Base-by-base conservation (phyloP, 2,329 filamentous ascomycete species). In the Paraconiothyrium brasiliense region DNA sequence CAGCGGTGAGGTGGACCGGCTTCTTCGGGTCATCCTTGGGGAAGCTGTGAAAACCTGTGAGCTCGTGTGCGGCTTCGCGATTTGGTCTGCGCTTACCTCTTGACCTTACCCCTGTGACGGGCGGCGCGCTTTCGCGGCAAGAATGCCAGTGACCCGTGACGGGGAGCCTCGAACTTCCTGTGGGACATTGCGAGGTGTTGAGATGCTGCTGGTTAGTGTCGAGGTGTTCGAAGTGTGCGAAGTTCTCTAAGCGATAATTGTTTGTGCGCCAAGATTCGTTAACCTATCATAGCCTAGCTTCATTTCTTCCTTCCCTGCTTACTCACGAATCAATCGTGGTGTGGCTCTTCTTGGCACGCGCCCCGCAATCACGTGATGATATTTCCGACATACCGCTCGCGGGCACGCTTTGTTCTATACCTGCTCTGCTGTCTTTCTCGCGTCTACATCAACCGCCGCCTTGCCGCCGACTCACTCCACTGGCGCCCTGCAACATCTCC, bases 21-120 rank as follows among this genome's bases (percentile, higher is more conserved):
- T 98, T 97, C 92, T 98, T 98, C 81, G 93, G 87, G 89, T 99
- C 94, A 92, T 99, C 95, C 91, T 98, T 98, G 82, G 95, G 95
- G 90, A 99, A 99, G 85, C 93, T 96, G 76, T 67, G 43, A 62
- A 63, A 54, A 47, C 64, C 59, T 60, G 71, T 77, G 61, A 75
- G 73, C 65, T 51, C 20, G 51, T 58, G 59, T 63, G 62, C 61
- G 65, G 63, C 67, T 51, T 60, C 67, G 62, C 63, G 51, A 51
- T 58, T 24, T 54, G 50, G 63, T 88, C 89, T 41, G 44, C 58
- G 88, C 88, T 89, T 87, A 97, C 93, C 91, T 93, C 93, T 97
- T 97, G 83, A 97, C 94, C 89, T 97, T 97, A 84, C 94, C 94
- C 78, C 94, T 87, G 86, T 98, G 94, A 80, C 94, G 89, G 83